Base-by-base conservation (phyloP, 352 stramenopile species). In the Phytophthora pinifolia region DNA sequence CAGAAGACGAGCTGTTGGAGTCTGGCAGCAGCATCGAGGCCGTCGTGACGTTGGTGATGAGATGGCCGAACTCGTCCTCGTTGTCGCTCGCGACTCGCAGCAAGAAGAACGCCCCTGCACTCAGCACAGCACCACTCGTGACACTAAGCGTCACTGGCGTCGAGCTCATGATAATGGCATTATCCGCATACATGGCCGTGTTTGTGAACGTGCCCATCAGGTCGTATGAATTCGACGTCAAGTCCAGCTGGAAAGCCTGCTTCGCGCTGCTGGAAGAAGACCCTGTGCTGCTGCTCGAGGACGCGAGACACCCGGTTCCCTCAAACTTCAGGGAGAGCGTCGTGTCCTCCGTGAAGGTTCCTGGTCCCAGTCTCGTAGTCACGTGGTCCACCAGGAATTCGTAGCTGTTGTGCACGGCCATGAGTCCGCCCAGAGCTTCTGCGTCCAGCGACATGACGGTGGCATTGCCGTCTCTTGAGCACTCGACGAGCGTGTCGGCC, bases 81-180 rank as follows among this genome's bases (percentile, higher is more conserved):
- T 83, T 42, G n/a, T 71, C 62, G 15, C 61, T 72, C 6, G 78
- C 77, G 1, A 92, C 83, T 31, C 83, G 80, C 20, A 92, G 58
- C 30, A 92, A 55, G 58, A 92, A 78, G 52, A 89, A 85, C 1
- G 63, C 70, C 0, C 76, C 76, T 9, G 76, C 70, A 45, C 59
- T 72, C 2, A 92, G 56, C 33, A 88, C 65, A 0, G 79, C 80
- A 2, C 83, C 83, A 49, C 73, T 92, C 2, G 44, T 58, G 20
- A 90, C 88, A 37, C 46, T 74, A 7, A 92, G 59, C n/a, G 67
- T 72, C 45, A 92, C 59, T 1, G 64, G 61, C 2, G 83, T 90
- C 0, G 53, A 53, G 49, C 54, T 74, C 65, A 88, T 70, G 41
- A 90, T 79, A 27, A 67, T 55, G 5, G 61, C 36, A 30, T 81